A percentile compares a stretch with the other conserved stretches of the same genome.
Conservation (phyloP, 2,329 filamentous ascomycete species). For the Zopfia rhizophila region DNA sequence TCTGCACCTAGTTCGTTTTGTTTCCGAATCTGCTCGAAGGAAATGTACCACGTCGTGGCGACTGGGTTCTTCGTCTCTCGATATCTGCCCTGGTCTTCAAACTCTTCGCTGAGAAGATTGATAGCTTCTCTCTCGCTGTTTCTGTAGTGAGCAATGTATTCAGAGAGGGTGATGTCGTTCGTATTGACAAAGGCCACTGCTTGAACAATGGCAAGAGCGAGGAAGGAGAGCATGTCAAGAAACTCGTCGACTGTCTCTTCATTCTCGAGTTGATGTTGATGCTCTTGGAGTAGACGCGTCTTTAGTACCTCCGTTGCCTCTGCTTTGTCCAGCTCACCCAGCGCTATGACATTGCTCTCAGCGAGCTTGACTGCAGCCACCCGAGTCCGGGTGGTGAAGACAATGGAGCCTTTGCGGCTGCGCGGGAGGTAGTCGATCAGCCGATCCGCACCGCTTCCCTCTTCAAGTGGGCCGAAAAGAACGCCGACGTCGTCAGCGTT, state of each 20-base stretch:
- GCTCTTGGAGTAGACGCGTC: slow-evolving; percentile 7
- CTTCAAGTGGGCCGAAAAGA: slow-evolving; percentile 28
- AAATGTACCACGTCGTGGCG: slow-evolving; percentile 49
- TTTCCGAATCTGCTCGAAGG: slow-evolving; percentile 47
- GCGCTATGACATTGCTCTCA: slow-evolving; percentile 36
- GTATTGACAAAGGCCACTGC: slow-evolving; percentile 43
- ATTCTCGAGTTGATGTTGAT: slow-evolving; percentile 7
- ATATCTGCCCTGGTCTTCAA: slow-evolving; percentile 44
- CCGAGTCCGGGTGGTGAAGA: slow-evolving; percentile 54
- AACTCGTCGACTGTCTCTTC: slow-evolving; percentile 24
- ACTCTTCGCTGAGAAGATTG: slow-evolving; percentile 41
- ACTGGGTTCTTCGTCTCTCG: slow-evolving; percentile 42
- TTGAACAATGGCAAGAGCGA: slow-evolving; percentile 28
- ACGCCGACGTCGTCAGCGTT: slow-evolving; percentile 53
- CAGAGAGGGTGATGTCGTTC: slow-evolving; percentile 19
- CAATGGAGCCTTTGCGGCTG: slow-evolving; percentile 40
- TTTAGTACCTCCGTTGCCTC: slow-evolving; percentile 31
- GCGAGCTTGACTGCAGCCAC: slow-evolving; percentile 41
- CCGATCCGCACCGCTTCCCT: slow-evolving; percentile 9
- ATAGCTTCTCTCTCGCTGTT: slow-evolving; percentile 35
- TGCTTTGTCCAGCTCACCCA: slow-evolving; percentile 40
- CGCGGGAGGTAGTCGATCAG: slow-evolving; percentile 48
- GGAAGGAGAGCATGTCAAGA: slow-evolving; percentile 34
- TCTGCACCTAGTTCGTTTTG: slow-evolving; percentile 41
- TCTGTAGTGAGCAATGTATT: slow-evolving; percentile 19